Base-by-base conservation (phyloP, 179 eudicot species). In the Dionaea muscipula region DNA sequence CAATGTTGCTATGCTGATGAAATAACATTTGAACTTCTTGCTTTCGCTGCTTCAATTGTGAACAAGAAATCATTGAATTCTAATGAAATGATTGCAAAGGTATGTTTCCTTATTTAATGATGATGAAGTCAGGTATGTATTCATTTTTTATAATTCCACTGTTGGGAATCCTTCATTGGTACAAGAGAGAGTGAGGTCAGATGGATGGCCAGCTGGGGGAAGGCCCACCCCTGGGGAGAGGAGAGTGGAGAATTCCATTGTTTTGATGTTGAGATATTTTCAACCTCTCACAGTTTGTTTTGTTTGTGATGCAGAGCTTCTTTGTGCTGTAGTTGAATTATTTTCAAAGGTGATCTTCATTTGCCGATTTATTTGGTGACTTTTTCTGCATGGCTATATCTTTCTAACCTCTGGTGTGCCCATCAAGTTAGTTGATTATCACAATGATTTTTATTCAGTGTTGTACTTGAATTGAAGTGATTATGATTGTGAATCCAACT, bases 21-120 rank as follows among this genome's bases (percentile, higher is more conserved):
- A 72, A 79, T 88, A 31, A 71, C 67, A 33, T 68, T 73, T 62
- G 87, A 76, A 73, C 95, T 89, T 61, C 82, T 93, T 69, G 82
- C 81, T 9, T 68, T 83, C 59, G 67, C 75, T 64, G 74, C 83
- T 48, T 65, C 74, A 53, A 40, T 79, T 68, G 68, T 78, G 60
- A 67, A 68, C 74, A 38, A 70, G 31, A 81, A 78, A 56, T 64
- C 67, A 58, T 46, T 67, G 31, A 82, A 82, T 75, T 51, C 52
- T 33, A 66, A 59, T 65, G 95, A 85, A 31, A 69, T 79, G 65
- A 71, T 93, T 63, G 87, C 82, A 44, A 85, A 89, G 95, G 99
- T 89, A 68, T 37, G 48, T 49, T 53, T 7, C 41, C 25, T 31
- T 11, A 4, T 31, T n/a, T n/a, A n/a, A n/a, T n/a, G n/a, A n/a